These are phyloP conservation scores for Hypoxylon sp. DNA, from an alignment of 2,329 filamentous ascomycete species.

Conservation along the genomic window DNA sequence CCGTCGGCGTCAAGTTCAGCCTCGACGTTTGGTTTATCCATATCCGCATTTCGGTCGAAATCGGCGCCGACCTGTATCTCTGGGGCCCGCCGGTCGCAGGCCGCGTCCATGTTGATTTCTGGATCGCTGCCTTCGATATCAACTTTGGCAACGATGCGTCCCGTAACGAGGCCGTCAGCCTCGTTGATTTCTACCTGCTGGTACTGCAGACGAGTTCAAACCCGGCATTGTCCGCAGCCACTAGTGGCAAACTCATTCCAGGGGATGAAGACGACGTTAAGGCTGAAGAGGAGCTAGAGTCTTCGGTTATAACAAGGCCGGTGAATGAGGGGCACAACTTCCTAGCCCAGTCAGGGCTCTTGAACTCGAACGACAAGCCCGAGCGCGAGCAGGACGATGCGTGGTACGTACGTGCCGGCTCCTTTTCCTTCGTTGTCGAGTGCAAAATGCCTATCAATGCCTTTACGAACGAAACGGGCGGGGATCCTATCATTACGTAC, in stretches of 20 bases:
- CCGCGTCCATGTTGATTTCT: slow-evolving; percentile 53
- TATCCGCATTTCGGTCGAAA: slow-evolving; percentile 50
- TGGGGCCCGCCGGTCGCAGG: slow-evolving; percentile 53
- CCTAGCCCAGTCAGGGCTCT: slow-evolving; percentile 36
- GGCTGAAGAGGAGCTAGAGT: neutral
- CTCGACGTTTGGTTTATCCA: slow-evolving; percentile 52
- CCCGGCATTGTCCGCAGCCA: neutral
- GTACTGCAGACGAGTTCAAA: slow-evolving; percentile 9
- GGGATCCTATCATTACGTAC: neutral
- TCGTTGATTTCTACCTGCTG: slow-evolving; percentile 23
- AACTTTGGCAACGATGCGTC: slow-evolving; percentile 6
- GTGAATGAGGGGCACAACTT: slow-evolving; percentile 38
- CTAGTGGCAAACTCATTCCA: neutral
- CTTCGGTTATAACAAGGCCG: neutral
- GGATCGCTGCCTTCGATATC: slow-evolving; percentile 46
- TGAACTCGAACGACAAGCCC: slow-evolving; percentile 23
- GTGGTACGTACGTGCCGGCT: slow-evolving; percentile 45
- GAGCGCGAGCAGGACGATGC: slow-evolving; percentile 29
- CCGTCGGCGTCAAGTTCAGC: slow-evolving; percentile 49
- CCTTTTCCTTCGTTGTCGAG: slow-evolving; percentile 44
- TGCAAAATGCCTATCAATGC: slow-evolving; percentile 43
- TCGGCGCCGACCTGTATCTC: slow-evolving; percentile 51
- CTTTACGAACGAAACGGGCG: neutral
- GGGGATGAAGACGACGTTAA: neutral
- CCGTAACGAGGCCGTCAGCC: slow-evolving; percentile 6